phyloP scores from a whole-genome alignment of 345 rosid species.

The Erodium maritimum region DNA sequence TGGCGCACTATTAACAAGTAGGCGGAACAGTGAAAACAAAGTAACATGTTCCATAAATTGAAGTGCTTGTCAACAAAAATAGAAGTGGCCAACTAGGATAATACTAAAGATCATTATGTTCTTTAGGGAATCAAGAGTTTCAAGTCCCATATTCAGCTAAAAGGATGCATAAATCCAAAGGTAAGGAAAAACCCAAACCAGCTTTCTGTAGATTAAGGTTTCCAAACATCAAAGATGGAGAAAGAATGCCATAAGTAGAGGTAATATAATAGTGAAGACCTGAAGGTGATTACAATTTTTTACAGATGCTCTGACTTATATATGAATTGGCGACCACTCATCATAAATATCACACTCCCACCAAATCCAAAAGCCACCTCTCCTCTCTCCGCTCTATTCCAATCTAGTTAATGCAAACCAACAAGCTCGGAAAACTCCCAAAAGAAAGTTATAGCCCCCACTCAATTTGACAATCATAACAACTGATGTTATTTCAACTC shows the following conservation, averaged over 20 bases:
- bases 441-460: not conserved
- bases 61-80: not conserved
- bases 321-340: not conserved
- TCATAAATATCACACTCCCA: not conserved
- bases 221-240: not conserved
- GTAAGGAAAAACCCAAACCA: not conserved
- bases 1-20: not conserved
- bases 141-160: too few relatives aligned
- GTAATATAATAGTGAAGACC: not conserved
- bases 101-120: too few relatives aligned
- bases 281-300: too few relatives aligned
- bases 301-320: not conserved
- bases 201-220: not conserved
- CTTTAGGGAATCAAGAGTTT: too few relatives aligned
- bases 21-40: not conserved
- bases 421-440: not conserved
- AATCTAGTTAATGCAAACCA: not conserved
- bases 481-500: not conserved
- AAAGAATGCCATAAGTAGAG: not conserved
- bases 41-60: not conserved
- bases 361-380: not conserved
- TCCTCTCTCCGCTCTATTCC: not conserved
- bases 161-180: too few relatives aligned
- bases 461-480: not conserved
- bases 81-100: not conserved